These are phyloP conservation scores for Beauveria bassiana DNA, from an alignment of 2,329 filamentous ascomycete species.

Conservation along the genomic window DNA sequence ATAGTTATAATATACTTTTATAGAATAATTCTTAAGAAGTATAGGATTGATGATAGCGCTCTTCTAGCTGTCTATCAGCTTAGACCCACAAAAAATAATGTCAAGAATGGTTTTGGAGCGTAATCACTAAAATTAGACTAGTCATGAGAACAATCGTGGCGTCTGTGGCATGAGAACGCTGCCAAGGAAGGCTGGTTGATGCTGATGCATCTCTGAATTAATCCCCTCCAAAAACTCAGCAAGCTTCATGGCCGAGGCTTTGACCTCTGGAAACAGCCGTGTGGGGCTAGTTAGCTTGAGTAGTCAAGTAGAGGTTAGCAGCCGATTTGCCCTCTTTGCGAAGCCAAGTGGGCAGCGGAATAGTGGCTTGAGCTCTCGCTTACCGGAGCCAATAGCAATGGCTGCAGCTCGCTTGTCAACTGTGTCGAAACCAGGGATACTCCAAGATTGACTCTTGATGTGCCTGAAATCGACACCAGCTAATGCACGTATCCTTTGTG, in stretches of 20 bases:
- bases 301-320: no score
- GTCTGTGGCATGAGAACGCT: neutral
- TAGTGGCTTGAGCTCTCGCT: constrained; percentile 11
- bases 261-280: neutral
- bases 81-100: no score
- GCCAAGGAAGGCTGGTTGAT: no score
- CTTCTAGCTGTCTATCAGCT: no score
- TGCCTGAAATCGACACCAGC: neutral
- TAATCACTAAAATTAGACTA: no score
- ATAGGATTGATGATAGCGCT: no score
- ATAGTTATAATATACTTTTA: no score
- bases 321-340: neutral
- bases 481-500: neutral
- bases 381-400: constrained; percentile 10
- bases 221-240: neutral
- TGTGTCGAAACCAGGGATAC: neutral
- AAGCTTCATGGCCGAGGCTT: neutral
- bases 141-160: neutral
- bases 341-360: constrained; percentile 4
- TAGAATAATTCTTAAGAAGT: no score
- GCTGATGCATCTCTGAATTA: no score
- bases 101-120: no score
- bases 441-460: neutral
- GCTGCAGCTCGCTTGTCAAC: constrained; percentile 9
- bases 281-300: neutral